Conservation (phyloP, 768 basidiomycete genomes). For the Floccularia luteovirens region DNA sequence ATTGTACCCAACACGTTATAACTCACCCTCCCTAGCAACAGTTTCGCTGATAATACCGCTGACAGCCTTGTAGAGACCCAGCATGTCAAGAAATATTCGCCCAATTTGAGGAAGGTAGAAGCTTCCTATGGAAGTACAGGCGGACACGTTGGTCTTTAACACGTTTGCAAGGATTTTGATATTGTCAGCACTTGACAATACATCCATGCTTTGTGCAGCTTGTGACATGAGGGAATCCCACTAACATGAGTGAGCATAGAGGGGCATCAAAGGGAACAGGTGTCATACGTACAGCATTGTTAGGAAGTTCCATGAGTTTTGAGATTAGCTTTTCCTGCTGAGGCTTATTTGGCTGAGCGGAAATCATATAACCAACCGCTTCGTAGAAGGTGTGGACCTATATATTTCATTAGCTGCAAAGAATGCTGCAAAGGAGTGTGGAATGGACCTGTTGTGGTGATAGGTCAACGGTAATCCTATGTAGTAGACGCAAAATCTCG, state of each 20-base stretch:
- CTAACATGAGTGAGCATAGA: constrained; percentile 28
- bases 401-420: too few species aligned
- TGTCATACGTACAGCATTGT: constrained; percentile 70
- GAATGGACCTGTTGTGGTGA: constrained; percentile 94
- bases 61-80: constrained; percentile 95
- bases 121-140: constrained; percentile 93
- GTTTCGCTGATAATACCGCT: constrained; percentile 94
- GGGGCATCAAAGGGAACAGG: background rate
- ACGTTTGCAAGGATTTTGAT: constrained; percentile 97
- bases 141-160: constrained; percentile 98
- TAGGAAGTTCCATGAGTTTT: constrained; percentile 95
- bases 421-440: too few species aligned
- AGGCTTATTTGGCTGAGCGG: constrained; percentile 95
- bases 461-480: constrained; percentile 91
- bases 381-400: constrained; percentile 99
- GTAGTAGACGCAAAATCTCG: constrained; percentile 87
- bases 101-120: constrained; percentile 96
- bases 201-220: constrained; percentile 88
- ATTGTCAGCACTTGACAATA: constrained; percentile 84
- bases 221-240: constrained; percentile 98
- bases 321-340: constrained; percentile 93
- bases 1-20: background rate
- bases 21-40: constrained; percentile 73
- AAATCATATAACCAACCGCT: constrained; percentile 99
- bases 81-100: constrained; percentile 94